These are phyloP conservation scores for Aureobasidium sp. DNA, from an alignment of 2,329 filamentous ascomycete genomes.

Conservation along the genomic window DNA sequence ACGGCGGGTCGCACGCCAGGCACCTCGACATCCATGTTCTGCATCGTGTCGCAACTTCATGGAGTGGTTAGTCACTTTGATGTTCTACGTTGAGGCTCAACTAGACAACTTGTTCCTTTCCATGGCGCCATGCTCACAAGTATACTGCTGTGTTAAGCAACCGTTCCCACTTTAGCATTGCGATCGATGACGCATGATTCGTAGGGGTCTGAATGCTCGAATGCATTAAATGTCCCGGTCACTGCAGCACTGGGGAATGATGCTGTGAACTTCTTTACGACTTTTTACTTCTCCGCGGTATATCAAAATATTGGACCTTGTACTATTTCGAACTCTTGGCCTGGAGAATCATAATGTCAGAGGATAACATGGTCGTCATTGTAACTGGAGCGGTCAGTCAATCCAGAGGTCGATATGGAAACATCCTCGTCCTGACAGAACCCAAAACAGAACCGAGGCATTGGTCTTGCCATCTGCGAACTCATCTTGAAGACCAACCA, in stretches of 20 bases:
- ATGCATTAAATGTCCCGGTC: not conserved
- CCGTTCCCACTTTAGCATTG: not conserved
- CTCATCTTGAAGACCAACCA: slow-evolving; percentile 22
- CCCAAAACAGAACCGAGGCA: slow-evolving; percentile 28
- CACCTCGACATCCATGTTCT: not conserved
- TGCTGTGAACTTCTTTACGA: not conserved
- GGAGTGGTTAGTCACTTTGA: not conserved
- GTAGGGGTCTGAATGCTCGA: not conserved
- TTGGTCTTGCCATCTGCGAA: slow-evolving; percentile 29
- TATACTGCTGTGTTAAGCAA: not conserved
- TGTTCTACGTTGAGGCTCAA: not conserved
- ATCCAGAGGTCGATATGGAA: not conserved
- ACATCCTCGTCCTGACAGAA: not conserved
- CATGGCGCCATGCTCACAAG: not conserved
- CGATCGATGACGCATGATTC: slow-evolving; percentile 1
- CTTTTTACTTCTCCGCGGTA: not conserved
- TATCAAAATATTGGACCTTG: not conserved
- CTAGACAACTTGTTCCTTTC: not conserved
- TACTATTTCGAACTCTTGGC: not conserved
- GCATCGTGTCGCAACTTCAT: not conserved
- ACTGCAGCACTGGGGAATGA: not conserved
- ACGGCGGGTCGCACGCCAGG: not conserved
- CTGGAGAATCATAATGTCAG: slow-evolving; percentile 19
- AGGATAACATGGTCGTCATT: slow-evolving; percentile 23
- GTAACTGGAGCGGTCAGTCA: slow-evolving; percentile 28